Conservation (phyloP, 805 yeast genomes). For the Ogataea glucozyma region DNA sequence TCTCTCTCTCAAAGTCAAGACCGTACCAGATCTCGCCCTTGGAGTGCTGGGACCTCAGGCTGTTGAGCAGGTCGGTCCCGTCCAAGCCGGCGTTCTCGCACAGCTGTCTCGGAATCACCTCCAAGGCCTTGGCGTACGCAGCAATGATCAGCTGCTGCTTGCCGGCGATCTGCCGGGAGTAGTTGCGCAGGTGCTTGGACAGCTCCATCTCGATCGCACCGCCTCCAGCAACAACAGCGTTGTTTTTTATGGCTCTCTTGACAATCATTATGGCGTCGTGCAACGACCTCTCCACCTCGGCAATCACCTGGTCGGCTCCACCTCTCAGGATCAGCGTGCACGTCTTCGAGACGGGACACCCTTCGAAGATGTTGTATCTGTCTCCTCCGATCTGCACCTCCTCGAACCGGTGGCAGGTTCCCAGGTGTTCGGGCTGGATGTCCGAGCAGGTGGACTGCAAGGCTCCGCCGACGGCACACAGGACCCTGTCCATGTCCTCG, state of each 20-base stretch:
- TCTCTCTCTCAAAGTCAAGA: slow-evolving; percentile 83
- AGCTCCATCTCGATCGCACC: slow-evolving; percentile 99
- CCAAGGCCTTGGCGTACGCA: slow-evolving; percentile 93
- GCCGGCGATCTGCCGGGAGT: slow-evolving; percentile 86
- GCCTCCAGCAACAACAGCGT: slow-evolving; percentile 93
- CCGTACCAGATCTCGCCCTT: slow-evolving; percentile 93
- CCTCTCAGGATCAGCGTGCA: slow-evolving; percentile 94
- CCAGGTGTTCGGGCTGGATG: slow-evolving; percentile 68
- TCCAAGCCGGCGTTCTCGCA: slow-evolving; percentile 99
- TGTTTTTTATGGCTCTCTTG: slow-evolving; percentile 87
- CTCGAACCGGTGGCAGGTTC: slow-evolving; percentile 83
- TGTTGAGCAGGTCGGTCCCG: slow-evolving; percentile 90
- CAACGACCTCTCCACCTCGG: slow-evolving; percentile 95
- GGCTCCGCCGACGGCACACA: slow-evolving; percentile 91
- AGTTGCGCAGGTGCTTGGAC: slow-evolving; percentile 83
- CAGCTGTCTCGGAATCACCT: slow-evolving; percentile 93
- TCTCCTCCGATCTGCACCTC: slow-evolving; percentile 96
- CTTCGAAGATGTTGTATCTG: slow-evolving; percentile 88
- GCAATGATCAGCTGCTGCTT: slow-evolving; percentile 91
- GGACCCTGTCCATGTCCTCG: slow-evolving; percentile 91
- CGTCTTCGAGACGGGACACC: slow-evolving; percentile 89
- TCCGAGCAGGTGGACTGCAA: slow-evolving; percentile 79
- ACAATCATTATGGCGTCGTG: slow-evolving; percentile 99
- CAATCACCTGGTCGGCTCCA: slow-evolving; percentile 98
- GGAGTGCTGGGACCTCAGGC: slow-evolving; percentile 90